phyloP scores from a whole-genome alignment of 768 basidiomycete species.

The Tulasnella sp. region DNA sequence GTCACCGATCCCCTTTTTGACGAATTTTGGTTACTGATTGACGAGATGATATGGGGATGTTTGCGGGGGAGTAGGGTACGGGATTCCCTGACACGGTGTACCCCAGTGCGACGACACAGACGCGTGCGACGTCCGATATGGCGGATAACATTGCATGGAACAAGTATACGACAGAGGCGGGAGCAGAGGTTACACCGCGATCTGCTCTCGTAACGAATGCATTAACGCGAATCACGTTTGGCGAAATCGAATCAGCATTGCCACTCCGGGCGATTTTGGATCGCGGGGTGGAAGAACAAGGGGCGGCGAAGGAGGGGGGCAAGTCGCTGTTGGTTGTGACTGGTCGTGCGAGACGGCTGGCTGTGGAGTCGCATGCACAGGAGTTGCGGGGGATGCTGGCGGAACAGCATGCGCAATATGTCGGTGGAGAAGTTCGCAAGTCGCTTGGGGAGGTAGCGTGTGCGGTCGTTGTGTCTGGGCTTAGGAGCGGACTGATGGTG shows the following conservation, averaged over 20 bases:
- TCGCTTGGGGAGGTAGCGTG: conserved; percentile 33
- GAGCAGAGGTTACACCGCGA: conserved; percentile 21
- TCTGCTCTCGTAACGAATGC: conserved; percentile 30
- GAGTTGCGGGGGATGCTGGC: conserved; percentile 40
- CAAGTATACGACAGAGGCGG: conserved; percentile 35
- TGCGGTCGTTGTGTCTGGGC: conserved; percentile 25
- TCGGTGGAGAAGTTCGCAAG: conserved; percentile 29
- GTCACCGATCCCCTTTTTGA: conserved; percentile 11
- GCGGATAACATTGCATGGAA: conserved; percentile 78
- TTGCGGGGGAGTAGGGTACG: conserved; percentile 29
- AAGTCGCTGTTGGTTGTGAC: conserved; percentile 47
- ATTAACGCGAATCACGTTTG: conserved; percentile 55
- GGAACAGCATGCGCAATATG: conserved; percentile 22
- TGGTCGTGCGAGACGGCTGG: conserved; percentile 65
- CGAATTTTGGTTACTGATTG: conserved; percentile 17
- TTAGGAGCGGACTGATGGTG: not conserved
- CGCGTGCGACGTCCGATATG: conserved; percentile 58
- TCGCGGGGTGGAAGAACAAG: conserved; percentile 25
- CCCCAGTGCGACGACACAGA: conserved; percentile 47
- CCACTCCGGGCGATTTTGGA: conserved; percentile 49
- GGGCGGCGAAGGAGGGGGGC: conserved; percentile 18
- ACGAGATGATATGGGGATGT: not conserved
- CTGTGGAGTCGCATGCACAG: conserved; percentile 40
- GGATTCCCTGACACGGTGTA: conserved; percentile 62
- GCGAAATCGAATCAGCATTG: conserved; percentile 33